Conservation (phyloP, 805 yeast genomes). For the Saccharomycopsis fibuligera region DNA sequence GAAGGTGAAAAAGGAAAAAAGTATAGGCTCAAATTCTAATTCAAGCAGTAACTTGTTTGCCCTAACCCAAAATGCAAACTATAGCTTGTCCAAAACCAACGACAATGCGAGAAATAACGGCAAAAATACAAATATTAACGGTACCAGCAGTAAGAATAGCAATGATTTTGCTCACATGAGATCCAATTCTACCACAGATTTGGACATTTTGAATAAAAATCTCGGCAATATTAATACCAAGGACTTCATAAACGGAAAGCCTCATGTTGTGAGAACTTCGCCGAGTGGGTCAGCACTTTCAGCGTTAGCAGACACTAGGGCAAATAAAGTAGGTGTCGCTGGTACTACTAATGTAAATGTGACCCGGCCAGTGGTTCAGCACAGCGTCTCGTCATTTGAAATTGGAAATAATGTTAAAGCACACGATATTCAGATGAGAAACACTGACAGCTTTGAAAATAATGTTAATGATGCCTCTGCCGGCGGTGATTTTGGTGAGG, state of each 20-base stretch:
- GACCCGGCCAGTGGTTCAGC: no score
- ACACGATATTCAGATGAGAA: neutral
- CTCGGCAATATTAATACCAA: conserved; percentile 5
- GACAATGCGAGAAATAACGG: no score
- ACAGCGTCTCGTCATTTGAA: neutral
- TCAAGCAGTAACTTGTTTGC: neutral
- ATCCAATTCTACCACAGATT: conserved; percentile 7
- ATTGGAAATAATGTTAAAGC: neutral
- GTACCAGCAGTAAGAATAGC: neutral
- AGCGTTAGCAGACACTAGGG: neutral
- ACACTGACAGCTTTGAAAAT: neutral
- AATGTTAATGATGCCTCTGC: neutral
- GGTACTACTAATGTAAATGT: neutral
- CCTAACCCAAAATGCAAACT: neutral
- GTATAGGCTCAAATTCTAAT: neutral
- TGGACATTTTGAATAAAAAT: conserved; percentile 6
- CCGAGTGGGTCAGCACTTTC: neutral
- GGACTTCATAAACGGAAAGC: neutral
- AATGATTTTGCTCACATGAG: neutral
- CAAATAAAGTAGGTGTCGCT: neutral
- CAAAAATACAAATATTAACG: no score
- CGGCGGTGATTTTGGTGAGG: neutral
- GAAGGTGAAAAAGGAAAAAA: conserved; percentile 14
- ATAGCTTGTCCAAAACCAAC: no score
- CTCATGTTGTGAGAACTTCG: conserved; percentile 4